Evolutionary conservation across 1,284 basidiomycete genomes (phyloP), one percentile per base, ranked within the genome.

Genomic region (Termitomyces sp.): DNA sequence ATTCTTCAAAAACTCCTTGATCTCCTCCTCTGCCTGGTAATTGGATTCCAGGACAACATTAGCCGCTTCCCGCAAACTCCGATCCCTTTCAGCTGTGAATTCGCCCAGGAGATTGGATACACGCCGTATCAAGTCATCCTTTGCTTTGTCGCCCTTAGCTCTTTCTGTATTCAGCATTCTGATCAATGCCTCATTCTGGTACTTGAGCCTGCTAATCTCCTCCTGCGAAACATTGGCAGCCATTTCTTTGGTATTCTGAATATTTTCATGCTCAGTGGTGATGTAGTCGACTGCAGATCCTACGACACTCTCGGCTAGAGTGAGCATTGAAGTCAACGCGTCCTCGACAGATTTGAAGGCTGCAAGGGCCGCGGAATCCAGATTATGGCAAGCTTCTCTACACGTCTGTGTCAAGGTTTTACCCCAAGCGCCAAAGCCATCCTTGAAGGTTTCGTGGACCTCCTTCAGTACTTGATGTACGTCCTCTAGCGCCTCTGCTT

Each of bases 141-240:
- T 87, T 1, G 88, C 80, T 50, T 78, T 80, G 28, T 84, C 80
- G 0, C 84, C 79, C 59, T 83, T 87, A 5, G 70, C 65, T 65
- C 80, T 82, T 69, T 95, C 90, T 4, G 79, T 71, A 58, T 84
- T 79, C 2, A 95, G 71, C 57, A 92, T 72, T 24, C 76, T 74
- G 1, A 72, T 69, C 30, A 97, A 76, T 1, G 78, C 68, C n/a
- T 76, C 74, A 64, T 95, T 95, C 66, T 94, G 92, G 47, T 80
- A 73, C 56, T 79, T 80, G 19, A 96, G 73, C 24, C 83, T 82
- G 1, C 71, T 65, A 33, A 91, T 78, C 73, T 94, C 90, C 5
- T 76, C 70, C 17, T 77, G 71, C 0, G 81, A 77, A 3, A 81
- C 76, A 44, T 73, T 73, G 10, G 81, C 74, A 0, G 81, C 75